Percentiles rank a stretch among this genome's conserved stretches.
These are phyloP conservation scores for Middelhovenomyces tepae DNA, from an alignment of 805 yeast genomes.

Conservation along the genomic window DNA sequence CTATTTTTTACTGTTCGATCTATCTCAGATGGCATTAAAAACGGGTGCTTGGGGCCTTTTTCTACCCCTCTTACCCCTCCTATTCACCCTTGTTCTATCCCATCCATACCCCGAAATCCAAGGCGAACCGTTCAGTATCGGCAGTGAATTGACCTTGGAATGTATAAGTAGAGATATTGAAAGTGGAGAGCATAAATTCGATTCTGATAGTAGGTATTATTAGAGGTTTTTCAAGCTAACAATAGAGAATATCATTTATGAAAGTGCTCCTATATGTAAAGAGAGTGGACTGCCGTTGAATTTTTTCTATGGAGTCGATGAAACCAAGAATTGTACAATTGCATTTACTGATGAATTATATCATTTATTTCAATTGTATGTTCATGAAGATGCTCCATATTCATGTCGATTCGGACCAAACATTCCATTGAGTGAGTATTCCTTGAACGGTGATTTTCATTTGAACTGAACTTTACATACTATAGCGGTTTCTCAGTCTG, in stretches of 20 bases:
- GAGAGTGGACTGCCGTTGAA: constrained; percentile 55
- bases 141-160: no score
- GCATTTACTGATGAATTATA: constrained; percentile 53
- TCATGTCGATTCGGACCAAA: constrained; percentile 57
- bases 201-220: constrained; percentile 25
- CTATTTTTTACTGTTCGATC: no score
- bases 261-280: constrained; percentile 50
- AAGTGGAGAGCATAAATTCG: constrained; percentile 68
- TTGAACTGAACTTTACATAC: no score
- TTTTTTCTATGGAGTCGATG: constrained; percentile 42
- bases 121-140: no score
- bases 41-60: no score
- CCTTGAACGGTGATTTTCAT: no score
- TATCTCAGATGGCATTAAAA: no score
- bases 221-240: constrained; percentile 2
- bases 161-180: constrained; percentile 66
- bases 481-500: no score
- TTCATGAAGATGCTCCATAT: constrained; percentile 72
- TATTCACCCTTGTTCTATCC: no score
- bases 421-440: no score
- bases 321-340: constrained; percentile 52
- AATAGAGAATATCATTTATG: constrained; percentile 44
- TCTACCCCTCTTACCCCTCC: no score
- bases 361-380: constrained; percentile 64
- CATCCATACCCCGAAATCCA: no score